These are phyloP conservation scores for Angophora floribunda DNA, from an alignment of 345 rosid species.

Conservation along the genomic window DNA sequence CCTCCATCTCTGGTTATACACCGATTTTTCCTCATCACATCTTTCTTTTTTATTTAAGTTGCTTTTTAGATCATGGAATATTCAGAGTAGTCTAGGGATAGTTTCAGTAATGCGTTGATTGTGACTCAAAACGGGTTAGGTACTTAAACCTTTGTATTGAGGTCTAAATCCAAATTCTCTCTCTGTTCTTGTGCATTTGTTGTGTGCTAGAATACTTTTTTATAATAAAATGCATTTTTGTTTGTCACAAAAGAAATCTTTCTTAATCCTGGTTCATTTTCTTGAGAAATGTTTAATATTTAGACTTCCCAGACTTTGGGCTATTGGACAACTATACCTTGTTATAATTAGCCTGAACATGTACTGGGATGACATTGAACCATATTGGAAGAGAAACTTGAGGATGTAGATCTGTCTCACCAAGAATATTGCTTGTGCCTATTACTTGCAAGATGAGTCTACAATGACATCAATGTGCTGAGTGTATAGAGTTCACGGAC, in stretches of 20 bases:
- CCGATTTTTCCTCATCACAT: not conserved
- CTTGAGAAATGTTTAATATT: not conserved
- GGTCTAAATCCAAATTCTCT: not conserved
- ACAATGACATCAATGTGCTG: not conserved
- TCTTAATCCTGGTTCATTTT: not conserved
- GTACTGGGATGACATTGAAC: not conserved
- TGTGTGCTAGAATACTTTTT: not conserved
- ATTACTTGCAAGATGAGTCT: not conserved
- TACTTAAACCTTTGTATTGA: not conserved
- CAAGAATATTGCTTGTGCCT: not conserved
- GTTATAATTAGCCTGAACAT: not conserved
- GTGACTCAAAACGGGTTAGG: not conserved
- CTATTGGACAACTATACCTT: not conserved
- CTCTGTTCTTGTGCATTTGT: not conserved
- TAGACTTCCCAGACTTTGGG: not conserved
- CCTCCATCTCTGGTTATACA: not conserved
- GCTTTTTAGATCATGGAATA: not conserved
- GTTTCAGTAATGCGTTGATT: not conserved
- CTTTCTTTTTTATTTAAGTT: not conserved
- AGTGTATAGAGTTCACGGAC: not conserved
- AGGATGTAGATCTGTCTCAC: not conserved
- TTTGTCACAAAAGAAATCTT: not conserved
- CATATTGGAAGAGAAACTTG: not conserved
- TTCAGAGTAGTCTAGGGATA: not conserved
- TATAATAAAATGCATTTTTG: not conserved